phyloP scores from a whole-genome alignment of 495 filamentous ascomycete species.

The Aspergillus nidulans region DNA sequence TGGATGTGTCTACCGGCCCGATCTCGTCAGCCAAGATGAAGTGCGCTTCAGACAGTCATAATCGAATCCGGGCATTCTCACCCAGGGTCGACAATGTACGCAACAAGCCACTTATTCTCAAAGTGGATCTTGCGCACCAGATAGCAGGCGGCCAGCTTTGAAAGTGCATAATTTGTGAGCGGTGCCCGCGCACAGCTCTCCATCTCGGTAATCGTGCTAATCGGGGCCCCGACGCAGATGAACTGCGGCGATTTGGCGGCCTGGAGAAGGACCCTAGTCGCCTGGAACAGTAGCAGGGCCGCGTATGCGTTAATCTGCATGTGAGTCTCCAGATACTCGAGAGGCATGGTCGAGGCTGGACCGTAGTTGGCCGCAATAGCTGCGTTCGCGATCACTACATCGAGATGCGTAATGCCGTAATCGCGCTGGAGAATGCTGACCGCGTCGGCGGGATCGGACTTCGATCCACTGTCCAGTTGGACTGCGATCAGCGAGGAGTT shows the following conservation, averaged over 20 bases:
- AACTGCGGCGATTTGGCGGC: not conserved
- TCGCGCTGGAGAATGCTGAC: not conserved
- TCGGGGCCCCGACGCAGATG: not conserved
- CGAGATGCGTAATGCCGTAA: not conserved
- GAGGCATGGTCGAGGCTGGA: not conserved
- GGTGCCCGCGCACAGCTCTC: not conserved
- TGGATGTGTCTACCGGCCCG: not conserved
- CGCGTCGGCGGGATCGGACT: not conserved
- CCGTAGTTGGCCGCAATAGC: not conserved
- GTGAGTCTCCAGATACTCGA: not conserved
- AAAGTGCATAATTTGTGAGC: not conserved
- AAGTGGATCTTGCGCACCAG: conserved; percentile 1
- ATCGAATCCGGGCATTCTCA: not conserved
- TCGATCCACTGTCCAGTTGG: not conserved
- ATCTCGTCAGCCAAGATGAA: not conserved
- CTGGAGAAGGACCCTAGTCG: not conserved
- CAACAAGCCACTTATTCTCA: not conserved
- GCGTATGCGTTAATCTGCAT: not conserved
- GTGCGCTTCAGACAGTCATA: no score
- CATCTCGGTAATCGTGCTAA: conserved; percentile 2
- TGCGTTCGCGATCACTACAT: not conserved
- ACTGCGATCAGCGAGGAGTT: not conserved
- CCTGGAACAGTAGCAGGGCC: not conserved
- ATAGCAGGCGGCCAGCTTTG: not conserved
- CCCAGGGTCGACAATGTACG: not conserved